phyloP scores from a whole-genome alignment of 176 grass and related monocot genomes.

The Paspalum notatum region DNA sequence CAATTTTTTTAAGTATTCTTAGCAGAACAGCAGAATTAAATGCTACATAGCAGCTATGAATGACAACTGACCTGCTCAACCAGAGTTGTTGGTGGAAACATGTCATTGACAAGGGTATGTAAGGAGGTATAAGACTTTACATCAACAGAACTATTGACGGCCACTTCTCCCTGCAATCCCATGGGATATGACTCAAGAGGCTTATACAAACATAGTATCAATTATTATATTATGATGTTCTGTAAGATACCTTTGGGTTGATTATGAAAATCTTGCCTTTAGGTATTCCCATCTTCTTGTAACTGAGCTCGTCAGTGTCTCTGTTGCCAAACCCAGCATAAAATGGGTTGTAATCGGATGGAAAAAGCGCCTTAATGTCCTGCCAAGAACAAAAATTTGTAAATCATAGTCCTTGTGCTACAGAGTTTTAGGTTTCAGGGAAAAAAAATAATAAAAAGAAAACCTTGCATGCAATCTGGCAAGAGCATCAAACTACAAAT shows the following conservation, averaged over 20 bases:
- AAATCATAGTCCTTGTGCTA: background rate
- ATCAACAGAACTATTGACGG: slow-evolving; percentile 85
- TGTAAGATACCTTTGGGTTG: slow-evolving; percentile 84
- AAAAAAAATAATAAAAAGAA: background rate
- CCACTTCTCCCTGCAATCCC: slow-evolving; percentile 82
- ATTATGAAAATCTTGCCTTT: slow-evolving; percentile 99
- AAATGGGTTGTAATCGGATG: slow-evolving; percentile 96
- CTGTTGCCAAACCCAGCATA: slow-evolving; percentile 99
- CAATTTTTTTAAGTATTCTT: background rate
- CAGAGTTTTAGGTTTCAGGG: background rate
- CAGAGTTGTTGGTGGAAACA: slow-evolving; percentile 96
- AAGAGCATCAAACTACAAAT: slow-evolving; percentile 5
- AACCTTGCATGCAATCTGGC: background rate
- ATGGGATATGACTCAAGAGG: slow-evolving; percentile 26
- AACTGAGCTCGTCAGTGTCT: slow-evolving; percentile 98
- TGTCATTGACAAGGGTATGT: slow-evolving; percentile 94
- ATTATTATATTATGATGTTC: background rate
- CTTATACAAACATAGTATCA: slow-evolving; percentile 19
- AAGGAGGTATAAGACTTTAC: slow-evolving; percentile 99
- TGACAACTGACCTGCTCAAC: slow-evolving; percentile 88
- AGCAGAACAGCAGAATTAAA: slow-evolving; percentile 5
- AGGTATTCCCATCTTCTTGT: slow-evolving; percentile 95
- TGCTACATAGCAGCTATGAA: background rate
- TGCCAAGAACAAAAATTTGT: slow-evolving; percentile 45
- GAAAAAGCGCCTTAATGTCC: slow-evolving; percentile 98